These are phyloP conservation scores for Lepraria neglecta DNA, from an alignment of 495 filamentous ascomycete genomes.

Conservation along the genomic window DNA sequence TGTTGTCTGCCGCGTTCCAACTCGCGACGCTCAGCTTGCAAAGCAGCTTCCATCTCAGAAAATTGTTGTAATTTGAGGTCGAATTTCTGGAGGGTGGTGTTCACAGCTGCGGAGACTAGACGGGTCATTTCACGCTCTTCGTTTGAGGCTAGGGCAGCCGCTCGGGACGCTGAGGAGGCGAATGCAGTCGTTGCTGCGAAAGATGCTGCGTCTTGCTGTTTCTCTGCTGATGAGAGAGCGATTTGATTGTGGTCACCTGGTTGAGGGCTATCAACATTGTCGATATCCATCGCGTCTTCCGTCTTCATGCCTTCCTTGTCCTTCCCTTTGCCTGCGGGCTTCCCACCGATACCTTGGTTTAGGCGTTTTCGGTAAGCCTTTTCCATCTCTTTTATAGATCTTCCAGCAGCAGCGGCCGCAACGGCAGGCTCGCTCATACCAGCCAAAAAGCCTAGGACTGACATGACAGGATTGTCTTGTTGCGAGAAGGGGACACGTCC, in stretches of 20 bases:
- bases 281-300: slow-evolving; percentile 65
- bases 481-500: slow-evolving; percentile 81
- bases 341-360: slow-evolving; percentile 49
- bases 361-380: slow-evolving; percentile 66
- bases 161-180: slow-evolving; percentile 75
- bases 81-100: slow-evolving; percentile 75
- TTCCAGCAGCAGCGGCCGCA: slow-evolving; percentile 80
- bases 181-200: slow-evolving; percentile 66
- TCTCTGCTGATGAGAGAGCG: slow-evolving; percentile 14
- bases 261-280: slow-evolving; percentile 31
- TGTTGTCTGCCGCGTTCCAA: slow-evolving; percentile 85
- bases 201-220: slow-evolving; percentile 30
- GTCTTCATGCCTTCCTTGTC: slow-evolving; percentile 57
- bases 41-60: slow-evolving; percentile 85
- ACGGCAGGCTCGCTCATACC: slow-evolving; percentile 80
- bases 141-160: slow-evolving; percentile 82
- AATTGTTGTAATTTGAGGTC: slow-evolving; percentile 87
- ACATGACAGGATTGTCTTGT: slow-evolving; percentile 90
- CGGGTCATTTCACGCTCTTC: slow-evolving; percentile 94
- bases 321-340: slow-evolving; percentile 49
- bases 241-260: slow-evolving; percentile 18
- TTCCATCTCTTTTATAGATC: slow-evolving; percentile 76
- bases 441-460: slow-evolving; percentile 86
- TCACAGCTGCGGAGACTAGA: slow-evolving; percentile 77
- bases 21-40: slow-evolving; percentile 87